phyloP scores from a whole-genome alignment of 2,329 filamentous ascomycete species.

The Phaeosphaeriaceae sp. region DNA sequence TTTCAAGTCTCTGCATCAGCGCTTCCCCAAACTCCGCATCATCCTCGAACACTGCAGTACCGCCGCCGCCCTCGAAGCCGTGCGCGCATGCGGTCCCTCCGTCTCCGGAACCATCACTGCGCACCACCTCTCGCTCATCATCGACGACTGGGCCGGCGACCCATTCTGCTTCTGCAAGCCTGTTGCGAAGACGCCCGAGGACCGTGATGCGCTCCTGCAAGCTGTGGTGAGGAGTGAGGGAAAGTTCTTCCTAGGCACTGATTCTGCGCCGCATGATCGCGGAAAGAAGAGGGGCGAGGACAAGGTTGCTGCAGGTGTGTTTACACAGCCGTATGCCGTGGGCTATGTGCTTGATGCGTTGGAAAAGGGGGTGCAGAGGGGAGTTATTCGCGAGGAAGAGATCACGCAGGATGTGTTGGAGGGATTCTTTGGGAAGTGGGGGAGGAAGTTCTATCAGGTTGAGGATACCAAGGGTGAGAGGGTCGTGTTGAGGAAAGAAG shows the following conservation, averaged over 20 bases:
- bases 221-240: slow-evolving; percentile 62
- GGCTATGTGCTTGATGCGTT: slow-evolving; percentile 72
- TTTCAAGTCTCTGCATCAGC: slow-evolving; percentile 73
- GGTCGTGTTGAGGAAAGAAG: slow-evolving; percentile 65
- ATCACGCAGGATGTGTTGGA: slow-evolving; percentile 63
- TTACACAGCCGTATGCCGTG: slow-evolving; percentile 76
- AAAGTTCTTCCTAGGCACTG: slow-evolving; percentile 78
- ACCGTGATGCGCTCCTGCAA: slow-evolving; percentile 75
- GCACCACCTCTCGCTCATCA: slow-evolving; percentile 82
- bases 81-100: slow-evolving; percentile 76
- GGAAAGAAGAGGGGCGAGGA: slow-evolving; percentile 65
- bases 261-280: slow-evolving; percentile 74
- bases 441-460: slow-evolving; percentile 66
- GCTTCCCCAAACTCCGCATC: slow-evolving; percentile 75
- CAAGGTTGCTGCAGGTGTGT: slow-evolving; percentile 73
- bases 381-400: slow-evolving; percentile 61
- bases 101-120: slow-evolving; percentile 86
- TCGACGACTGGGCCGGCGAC: slow-evolving; percentile 74
- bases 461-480: slow-evolving; percentile 54
- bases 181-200: slow-evolving; percentile 69
- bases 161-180: slow-evolving; percentile 84
- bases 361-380: slow-evolving; percentile 67
- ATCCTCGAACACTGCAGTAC: slow-evolving; percentile 88
- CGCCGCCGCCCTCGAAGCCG: slow-evolving; percentile 78
- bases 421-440: slow-evolving; percentile 66